phyloP scores from a whole-genome alignment of 1,139 yeast genomes.

The Geotrichum citri-aurantii region DNA sequence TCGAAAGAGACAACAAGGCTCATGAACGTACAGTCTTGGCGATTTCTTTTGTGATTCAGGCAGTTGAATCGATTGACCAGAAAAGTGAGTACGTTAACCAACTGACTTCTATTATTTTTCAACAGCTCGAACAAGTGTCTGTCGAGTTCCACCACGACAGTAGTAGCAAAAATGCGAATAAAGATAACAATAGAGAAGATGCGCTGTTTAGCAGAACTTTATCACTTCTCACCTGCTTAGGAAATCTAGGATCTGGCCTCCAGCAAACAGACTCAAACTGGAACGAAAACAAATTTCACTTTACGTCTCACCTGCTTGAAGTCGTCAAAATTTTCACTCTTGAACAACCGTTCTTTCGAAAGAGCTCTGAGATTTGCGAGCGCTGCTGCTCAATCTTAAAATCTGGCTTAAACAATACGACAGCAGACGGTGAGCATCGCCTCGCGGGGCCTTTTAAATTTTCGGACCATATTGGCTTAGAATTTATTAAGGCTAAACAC shows the following conservation, averaged over 20 bases:
- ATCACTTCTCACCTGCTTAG: slow-evolving; percentile 56
- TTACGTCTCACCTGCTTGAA: slow-evolving; percentile 41
- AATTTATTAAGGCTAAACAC: slow-evolving; percentile 41
- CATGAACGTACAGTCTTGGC: slow-evolving; percentile 38
- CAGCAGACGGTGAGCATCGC: slow-evolving; percentile 27
- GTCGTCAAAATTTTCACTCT: slow-evolving; percentile 43
- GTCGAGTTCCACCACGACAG: slow-evolving; percentile 2
- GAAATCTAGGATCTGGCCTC: slow-evolving; percentile 64
- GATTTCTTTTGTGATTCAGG: slow-evolving; percentile 35
- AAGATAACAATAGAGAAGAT: not conserved
- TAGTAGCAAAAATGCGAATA: not conserved
- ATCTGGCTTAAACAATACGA: slow-evolving; percentile 33
- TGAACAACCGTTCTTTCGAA: slow-evolving; percentile 35
- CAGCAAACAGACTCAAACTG: slow-evolving; percentile 34
- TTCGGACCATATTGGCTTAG: slow-evolving; percentile 25
- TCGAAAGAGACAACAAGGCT: slow-evolving; percentile 18
- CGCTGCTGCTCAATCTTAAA: slow-evolving; percentile 53
- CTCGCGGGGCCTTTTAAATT: slow-evolving; percentile 63
- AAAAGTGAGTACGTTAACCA: slow-evolving; percentile 26
- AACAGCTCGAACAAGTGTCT: slow-evolving; percentile 19
- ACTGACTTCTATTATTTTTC: slow-evolving; percentile 26
- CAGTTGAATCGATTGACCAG: slow-evolving; percentile 24
- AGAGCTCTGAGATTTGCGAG: slow-evolving; percentile 46
- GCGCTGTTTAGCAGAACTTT: slow-evolving; percentile 20
- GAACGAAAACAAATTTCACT: slow-evolving; percentile 40